These are phyloP conservation scores for Tilletia setariae DNA, from an alignment of 1,284 basidiomycete species.

Conservation along the genomic window DNA sequence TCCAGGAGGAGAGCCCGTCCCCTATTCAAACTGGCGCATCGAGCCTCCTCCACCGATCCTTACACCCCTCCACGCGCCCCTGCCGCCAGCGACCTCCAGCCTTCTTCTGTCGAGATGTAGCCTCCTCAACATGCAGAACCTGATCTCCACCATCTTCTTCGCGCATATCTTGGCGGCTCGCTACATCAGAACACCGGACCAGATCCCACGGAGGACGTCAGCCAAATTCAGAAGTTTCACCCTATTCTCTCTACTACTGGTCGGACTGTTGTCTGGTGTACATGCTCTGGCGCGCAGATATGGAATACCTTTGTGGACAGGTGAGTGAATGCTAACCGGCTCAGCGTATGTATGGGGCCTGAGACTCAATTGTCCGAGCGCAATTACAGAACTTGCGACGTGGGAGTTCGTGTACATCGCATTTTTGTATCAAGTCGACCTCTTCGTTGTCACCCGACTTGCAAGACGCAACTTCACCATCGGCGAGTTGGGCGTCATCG, in stretches of 20 bases:
- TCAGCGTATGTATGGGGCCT: constrained; percentile 27
- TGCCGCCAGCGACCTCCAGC: constrained; percentile 28
- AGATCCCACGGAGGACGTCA: constrained; percentile 47
- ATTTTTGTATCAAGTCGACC: constrained; percentile 81
- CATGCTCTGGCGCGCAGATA: constrained; percentile 42
- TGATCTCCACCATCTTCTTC: constrained; percentile 34
- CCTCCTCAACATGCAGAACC: constrained; percentile 39
- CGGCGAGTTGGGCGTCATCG: constrained; percentile 84
- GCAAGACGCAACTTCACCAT: constrained; percentile 90
- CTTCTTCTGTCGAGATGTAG: constrained; percentile 36
- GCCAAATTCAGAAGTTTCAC: constrained; percentile 53
- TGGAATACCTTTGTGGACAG: constrained; percentile 48
- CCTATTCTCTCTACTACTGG: constrained; percentile 49
- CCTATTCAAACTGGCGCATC: constrained; percentile 33
- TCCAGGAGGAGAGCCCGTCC: constrained; percentile 31
- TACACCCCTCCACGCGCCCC: constrained; percentile 22
- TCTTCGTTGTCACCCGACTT: constrained; percentile 83
- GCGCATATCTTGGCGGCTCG: constrained; percentile 37
- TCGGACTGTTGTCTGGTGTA: constrained; percentile 48
- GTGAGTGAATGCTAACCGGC: constrained; percentile 43
- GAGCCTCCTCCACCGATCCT: constrained; percentile 37
- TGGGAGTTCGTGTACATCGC: constrained; percentile 71
- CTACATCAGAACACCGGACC: constrained; percentile 33
- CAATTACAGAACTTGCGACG: constrained; percentile 26
- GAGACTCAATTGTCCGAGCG: no score